phyloP scores from a whole-genome alignment of 192 early-diverging fungal species.

The Podila horticola region DNA sequence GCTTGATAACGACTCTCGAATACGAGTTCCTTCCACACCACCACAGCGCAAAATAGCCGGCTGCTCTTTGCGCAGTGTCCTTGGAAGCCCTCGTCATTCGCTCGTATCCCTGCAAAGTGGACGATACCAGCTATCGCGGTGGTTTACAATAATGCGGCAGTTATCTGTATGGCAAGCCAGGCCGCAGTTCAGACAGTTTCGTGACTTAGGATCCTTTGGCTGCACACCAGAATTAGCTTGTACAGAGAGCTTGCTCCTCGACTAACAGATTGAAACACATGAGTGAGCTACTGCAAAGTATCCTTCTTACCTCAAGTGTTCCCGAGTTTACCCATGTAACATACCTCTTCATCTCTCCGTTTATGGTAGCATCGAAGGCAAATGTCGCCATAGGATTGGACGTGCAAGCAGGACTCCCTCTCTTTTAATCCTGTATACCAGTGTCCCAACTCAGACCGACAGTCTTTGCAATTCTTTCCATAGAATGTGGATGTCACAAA shows the following conservation, averaged over 20 bases:
- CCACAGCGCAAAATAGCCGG: neutral
- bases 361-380: neutral
- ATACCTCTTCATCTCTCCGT: neutral
- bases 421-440: conserved; percentile 6
- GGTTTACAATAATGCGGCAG: neutral
- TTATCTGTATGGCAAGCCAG: neutral
- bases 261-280: neutral
- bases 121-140: conserved; percentile 1
- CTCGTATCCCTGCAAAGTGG: neutral
- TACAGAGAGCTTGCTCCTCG: neutral
- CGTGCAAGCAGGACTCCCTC: neutral
- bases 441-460: conserved; percentile 7
- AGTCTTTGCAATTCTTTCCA: neutral
- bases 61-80: neutral
- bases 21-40: neutral
- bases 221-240: neutral
- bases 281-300: neutral
- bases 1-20: neutral
- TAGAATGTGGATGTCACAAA: conserved; percentile 10
- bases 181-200: neutral
- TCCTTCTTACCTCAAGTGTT: too few relatives aligned
- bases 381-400: conserved; percentile 1
- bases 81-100: neutral
- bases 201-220: conserved; percentile 1
- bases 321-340: neutral